These are phyloP conservation scores for Rhazya stricta DNA, from an alignment of 257 asterid species.

Conservation along the genomic window DNA sequence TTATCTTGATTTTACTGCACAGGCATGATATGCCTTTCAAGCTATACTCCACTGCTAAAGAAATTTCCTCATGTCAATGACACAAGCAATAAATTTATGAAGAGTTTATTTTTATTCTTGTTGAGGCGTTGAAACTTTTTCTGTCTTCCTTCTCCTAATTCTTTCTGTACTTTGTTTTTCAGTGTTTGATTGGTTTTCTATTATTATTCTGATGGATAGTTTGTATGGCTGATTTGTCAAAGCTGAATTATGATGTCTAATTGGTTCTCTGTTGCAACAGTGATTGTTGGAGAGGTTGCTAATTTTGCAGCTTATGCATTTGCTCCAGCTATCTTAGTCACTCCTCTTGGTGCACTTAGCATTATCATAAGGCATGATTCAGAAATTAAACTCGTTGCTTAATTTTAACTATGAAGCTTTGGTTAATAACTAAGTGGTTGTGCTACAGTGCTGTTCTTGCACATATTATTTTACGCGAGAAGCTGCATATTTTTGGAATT, in stretches of 20 bases:
- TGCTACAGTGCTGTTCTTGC: conserved; percentile 92
- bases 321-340: conserved; percentile 97
- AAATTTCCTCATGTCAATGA: neutral
- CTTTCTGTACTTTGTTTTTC: neutral
- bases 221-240: neutral
- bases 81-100: neutral
- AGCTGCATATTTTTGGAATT: conserved; percentile 80
- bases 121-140: neutral
- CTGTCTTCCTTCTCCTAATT: neutral
- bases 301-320: conserved; percentile 99
- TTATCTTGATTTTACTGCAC: neutral
- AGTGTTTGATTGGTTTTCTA: neutral
- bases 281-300: conserved; percentile 96
- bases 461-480: conserved; percentile 74
- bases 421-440: conserved; percentile 30
- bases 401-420: conserved; percentile 19
- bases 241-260: conserved; percentile 11
- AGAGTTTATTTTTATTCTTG: neutral
- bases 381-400: conserved; percentile 17
- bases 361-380: conserved; percentile 84
- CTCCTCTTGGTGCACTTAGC: conserved; percentile 99
- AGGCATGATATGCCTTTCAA: neutral
- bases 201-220: neutral
- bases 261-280: conserved; percentile 43
- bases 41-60: neutral